A percentile compares a stretch with the other conserved stretches of the same genome.
These are phyloP conservation scores for Wickerhamiella cacticola DNA, from an alignment of 805 yeast genomes.

Conservation along the genomic window DNA sequence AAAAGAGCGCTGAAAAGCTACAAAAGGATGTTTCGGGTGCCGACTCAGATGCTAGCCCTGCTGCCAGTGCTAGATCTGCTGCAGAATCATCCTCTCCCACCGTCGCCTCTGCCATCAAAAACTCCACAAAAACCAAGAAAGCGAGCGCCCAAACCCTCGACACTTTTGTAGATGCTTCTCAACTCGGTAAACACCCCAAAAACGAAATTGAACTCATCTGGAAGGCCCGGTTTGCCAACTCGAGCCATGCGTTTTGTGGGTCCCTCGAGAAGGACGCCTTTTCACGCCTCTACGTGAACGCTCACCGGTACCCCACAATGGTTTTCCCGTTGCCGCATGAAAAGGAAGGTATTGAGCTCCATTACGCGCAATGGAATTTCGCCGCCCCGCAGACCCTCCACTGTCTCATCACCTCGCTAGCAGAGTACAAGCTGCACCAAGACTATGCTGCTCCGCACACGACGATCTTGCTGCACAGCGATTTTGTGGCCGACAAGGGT, in stretches of 20 bases:
- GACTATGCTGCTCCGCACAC: constrained; percentile 95
- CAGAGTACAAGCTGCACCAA: constrained; percentile 79
- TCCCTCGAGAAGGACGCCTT: constrained; percentile 46
- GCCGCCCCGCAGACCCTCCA: constrained; percentile 76
- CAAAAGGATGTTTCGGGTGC: neutral
- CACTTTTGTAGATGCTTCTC: constrained; percentile 59
- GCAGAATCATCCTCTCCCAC: neutral
- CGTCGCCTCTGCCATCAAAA: neutral
- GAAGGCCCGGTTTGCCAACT: constrained; percentile 70
- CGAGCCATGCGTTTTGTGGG: constrained; percentile 54
- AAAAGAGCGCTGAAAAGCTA: constrained; percentile 12
- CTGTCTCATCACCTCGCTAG: constrained; percentile 80
- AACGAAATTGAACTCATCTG: constrained; percentile 70
- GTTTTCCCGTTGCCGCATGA: constrained; percentile 74
- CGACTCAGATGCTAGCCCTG: too few species aligned
- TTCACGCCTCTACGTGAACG: constrained; percentile 49
- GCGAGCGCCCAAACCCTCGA: constrained; percentile 47
- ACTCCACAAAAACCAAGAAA: neutral
- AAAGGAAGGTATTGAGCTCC: constrained; percentile 52
- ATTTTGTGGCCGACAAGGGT: constrained; percentile 45
- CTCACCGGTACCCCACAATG: constrained; percentile 66
- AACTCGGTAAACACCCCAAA: constrained; percentile 41
- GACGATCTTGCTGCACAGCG: constrained; percentile 76
- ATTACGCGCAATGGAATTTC: constrained; percentile 87
- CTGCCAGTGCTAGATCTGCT: too few species aligned